Evolutionary conservation across 1,139 yeast species (phyloP).

Genomic region (Pneumocystis canis): DNA sequence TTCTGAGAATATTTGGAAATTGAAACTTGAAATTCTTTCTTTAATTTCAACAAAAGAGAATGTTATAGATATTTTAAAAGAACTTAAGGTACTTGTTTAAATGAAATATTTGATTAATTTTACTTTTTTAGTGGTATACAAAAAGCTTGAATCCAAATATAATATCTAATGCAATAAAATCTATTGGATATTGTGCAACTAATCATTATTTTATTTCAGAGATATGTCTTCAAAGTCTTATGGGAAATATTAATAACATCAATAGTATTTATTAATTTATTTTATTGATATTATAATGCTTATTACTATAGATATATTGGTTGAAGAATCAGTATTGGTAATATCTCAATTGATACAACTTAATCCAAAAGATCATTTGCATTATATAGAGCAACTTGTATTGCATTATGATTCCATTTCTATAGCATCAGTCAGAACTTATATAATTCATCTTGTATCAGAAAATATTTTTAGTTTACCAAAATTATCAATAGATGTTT

Average conservation of each 20-base stretch:
- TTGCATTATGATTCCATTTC: constrained; percentile 18
- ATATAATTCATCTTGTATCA: constrained; percentile 76
- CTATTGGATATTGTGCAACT: constrained; percentile 41
- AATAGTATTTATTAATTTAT: constrained; percentile 15
- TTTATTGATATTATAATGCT: constrained; percentile 1
- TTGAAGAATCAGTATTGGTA: constrained; percentile 50
- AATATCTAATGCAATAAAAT: constrained; percentile 42
- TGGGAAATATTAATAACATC: constrained; percentile 4
- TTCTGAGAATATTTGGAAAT: constrained; percentile 30
- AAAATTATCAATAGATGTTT: constrained; percentile 62
- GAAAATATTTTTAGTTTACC: constrained; percentile 42
- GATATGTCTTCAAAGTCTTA: constrained; percentile 8
- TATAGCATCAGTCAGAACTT: constrained; percentile 52
- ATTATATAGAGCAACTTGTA: constrained; percentile 29
- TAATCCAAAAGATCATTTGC: constrained; percentile 33
- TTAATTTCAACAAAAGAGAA: constrained; percentile 40
- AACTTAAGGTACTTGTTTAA: constrained; percentile 27
- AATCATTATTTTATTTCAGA: constrained; percentile 20
- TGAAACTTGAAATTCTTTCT: constrained; percentile 54
- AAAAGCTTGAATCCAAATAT: constrained; percentile 27
- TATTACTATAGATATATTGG: neutral
- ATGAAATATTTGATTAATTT: constrained; percentile 23
- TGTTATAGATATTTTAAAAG: constrained; percentile 41
- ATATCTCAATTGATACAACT: constrained; percentile 61
- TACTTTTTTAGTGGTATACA: constrained; percentile 32